Percentiles rank a stretch among this genome's conserved stretches.
These are phyloP conservation scores for Dryadomyces quercivorus DNA, from an alignment of 2,329 filamentous ascomycete genomes.

Conservation along the genomic window DNA sequence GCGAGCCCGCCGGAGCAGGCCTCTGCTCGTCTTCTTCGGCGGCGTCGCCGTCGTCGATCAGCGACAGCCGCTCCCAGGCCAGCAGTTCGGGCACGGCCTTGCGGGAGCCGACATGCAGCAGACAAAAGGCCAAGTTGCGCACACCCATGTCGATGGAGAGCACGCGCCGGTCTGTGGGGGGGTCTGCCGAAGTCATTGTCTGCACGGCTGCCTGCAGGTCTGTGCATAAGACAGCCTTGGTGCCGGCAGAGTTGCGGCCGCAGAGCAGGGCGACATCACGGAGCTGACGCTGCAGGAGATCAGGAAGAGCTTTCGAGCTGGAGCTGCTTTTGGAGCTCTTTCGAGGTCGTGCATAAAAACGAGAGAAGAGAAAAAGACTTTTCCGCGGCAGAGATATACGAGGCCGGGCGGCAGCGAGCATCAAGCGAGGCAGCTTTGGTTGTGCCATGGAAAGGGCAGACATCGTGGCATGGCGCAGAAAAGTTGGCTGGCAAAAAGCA, in stretches of 20 bases:
- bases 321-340: not conserved
- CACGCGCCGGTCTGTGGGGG: slow-evolving; percentile 30
- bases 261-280: slow-evolving; percentile 48
- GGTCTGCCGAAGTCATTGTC: slow-evolving; percentile 2
- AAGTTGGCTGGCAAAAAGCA: not conserved
- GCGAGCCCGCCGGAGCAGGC: not conserved
- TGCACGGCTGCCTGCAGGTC: slow-evolving; percentile 34
- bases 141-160: slow-evolving; percentile 80
- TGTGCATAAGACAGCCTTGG: slow-evolving; percentile 21
- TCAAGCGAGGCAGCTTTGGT: not conserved
- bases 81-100: slow-evolving; percentile 10
- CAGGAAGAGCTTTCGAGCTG: slow-evolving; percentile 17
- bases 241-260: slow-evolving; percentile 47
- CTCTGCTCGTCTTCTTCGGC: not conserved
- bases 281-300: slow-evolving; percentile 19
- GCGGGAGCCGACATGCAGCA: slow-evolving; percentile 26
- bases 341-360: too few species aligned
- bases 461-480: not conserved
- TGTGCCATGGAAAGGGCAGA: not conserved
- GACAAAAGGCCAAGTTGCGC: slow-evolving; percentile 64
- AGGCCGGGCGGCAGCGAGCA: not conserved
- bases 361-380: too few species aligned
- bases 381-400: not conserved
- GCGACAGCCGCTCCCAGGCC: slow-evolving; percentile 15
- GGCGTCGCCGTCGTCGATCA: slow-evolving; percentile 10